Conservation (phyloP, 768 basidiomycete genomes). For the Amanita subjunquillea region DNA sequence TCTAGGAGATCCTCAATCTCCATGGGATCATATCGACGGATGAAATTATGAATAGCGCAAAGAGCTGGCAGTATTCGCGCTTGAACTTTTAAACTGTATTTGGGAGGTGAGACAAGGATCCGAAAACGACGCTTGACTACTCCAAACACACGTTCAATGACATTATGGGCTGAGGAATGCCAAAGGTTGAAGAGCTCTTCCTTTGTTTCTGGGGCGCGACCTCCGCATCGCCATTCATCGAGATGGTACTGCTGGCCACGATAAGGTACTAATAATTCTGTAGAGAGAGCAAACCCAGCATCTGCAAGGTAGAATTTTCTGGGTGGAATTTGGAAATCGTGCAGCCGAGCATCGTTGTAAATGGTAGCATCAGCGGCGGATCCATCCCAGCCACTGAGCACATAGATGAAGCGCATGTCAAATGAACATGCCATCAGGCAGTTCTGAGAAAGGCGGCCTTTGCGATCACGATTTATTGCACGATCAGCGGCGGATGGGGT, state of each 20-base stretch:
- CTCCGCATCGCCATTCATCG: neutral
- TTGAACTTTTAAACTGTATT: neutral
- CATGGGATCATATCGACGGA: neutral
- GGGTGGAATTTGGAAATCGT: constrained; percentile 19
- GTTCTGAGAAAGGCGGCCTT: constrained; percentile 22
- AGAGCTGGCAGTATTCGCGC: neutral
- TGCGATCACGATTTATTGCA: neutral
- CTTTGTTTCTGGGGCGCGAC: neutral
- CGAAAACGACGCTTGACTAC: constrained; percentile 4
- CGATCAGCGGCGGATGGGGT: constrained; percentile 9
- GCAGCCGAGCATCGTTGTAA: constrained; percentile 16
- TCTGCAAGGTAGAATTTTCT: constrained; percentile 25
- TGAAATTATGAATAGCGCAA: neutral
- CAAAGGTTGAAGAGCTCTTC: constrained; percentile 27
- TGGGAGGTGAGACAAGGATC: neutral
- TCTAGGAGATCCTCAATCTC: neutral
- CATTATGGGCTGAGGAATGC: constrained; percentile 23
- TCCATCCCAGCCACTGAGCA: constrained; percentile 31
- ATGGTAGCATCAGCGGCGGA: constrained; percentile 23
- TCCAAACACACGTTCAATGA: constrained; percentile 29
- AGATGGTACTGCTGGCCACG: constrained; percentile 8
- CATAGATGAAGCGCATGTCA: constrained; percentile 23
- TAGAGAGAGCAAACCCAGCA: constrained; percentile 24
- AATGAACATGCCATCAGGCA: constrained; percentile 23
- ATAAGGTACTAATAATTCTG: constrained; percentile 25